Percentiles rank a stretch among this genome's conserved stretches.
These are phyloP conservation scores for Solanum phureja DNA, from an alignment of 257 asterid genomes.

Conservation along the genomic window DNA sequence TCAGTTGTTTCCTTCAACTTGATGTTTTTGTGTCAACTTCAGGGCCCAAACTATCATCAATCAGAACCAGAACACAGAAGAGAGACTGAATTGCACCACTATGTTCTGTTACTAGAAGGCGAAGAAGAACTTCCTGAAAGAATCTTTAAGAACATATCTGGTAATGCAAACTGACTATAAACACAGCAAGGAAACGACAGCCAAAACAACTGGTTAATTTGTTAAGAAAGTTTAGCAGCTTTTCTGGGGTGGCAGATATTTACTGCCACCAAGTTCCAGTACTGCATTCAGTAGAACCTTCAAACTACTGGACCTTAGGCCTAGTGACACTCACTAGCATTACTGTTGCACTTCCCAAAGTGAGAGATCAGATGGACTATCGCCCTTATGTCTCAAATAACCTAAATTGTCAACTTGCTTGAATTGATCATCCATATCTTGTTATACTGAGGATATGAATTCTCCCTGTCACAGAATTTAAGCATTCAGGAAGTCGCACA, in stretches of 20 bases:
- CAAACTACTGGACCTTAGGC: conserved; percentile 40
- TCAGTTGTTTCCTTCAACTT: conserved; percentile 12
- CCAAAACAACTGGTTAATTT: conserved; percentile 21
- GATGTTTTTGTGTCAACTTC: conserved; percentile 3
- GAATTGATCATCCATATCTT: no score
- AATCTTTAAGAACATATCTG: conserved; percentile 17
- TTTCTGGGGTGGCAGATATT: conserved; percentile 19
- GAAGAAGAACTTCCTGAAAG: conserved; percentile 27
- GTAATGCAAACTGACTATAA: conserved; percentile 11
- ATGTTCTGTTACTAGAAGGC: conserved; percentile 37
- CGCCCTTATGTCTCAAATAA: neutral
- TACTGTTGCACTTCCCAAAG: conserved; percentile 1
- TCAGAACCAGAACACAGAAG: conserved; percentile 4
- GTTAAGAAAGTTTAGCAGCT: conserved; percentile 11
- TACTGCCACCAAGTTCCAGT: conserved; percentile 17
- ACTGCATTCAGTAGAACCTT: conserved; percentile 27
- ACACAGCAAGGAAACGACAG: conserved; percentile 20
- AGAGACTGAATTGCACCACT: conserved; percentile 15
- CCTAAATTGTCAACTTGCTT: no score
- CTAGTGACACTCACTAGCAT: conserved; percentile 20
- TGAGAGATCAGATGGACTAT: neutral
- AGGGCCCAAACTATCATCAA: neutral
- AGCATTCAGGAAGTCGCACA: no score
- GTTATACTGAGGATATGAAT: no score
- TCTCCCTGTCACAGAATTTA: no score